phyloP scores from a whole-genome alignment of 2,329 filamentous ascomycete genomes.

The Stemphylium lycopersici region DNA sequence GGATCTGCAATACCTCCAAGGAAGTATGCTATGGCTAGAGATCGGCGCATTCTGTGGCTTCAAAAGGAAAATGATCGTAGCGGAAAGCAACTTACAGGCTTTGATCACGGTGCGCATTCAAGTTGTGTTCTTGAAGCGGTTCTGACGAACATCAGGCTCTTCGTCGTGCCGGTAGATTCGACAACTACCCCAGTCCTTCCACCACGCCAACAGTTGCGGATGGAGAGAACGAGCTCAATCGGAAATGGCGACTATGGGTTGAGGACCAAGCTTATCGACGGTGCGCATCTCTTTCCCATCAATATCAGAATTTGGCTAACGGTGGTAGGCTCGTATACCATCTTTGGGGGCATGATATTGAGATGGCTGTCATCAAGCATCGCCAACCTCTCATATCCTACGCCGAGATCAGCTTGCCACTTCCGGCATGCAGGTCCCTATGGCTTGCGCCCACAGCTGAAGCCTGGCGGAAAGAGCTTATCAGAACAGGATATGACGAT shows the following conservation, averaged over 20 bases:
- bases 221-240: constrained; percentile 57
- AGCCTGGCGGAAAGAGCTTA: constrained; percentile 62
- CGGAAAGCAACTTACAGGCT: constrained; percentile 60
- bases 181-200: constrained; percentile 47
- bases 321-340: constrained; percentile 51
- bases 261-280: constrained; percentile 63
- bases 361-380: constrained; percentile 29
- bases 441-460: constrained; percentile 69
- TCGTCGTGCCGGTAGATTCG: constrained; percentile 62
- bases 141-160: constrained; percentile 47
- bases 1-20: constrained; percentile 59
- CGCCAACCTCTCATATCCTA: constrained; percentile 67
- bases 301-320: no score
- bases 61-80: constrained; percentile 62
- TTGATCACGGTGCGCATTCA: constrained; percentile 48
- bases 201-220: background rate
- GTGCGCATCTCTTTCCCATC: no score
- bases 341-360: constrained; percentile 28
- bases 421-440: constrained; percentile 66
- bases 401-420: constrained; percentile 67
- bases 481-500: constrained; percentile 17
- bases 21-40: constrained; percentile 57
- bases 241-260: constrained; percentile 69
- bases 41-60: constrained; percentile 64
- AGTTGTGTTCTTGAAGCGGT: no score